Base-by-base conservation (phyloP, 352 stramenopile species). In the Labyrinthula sp. region DNA sequence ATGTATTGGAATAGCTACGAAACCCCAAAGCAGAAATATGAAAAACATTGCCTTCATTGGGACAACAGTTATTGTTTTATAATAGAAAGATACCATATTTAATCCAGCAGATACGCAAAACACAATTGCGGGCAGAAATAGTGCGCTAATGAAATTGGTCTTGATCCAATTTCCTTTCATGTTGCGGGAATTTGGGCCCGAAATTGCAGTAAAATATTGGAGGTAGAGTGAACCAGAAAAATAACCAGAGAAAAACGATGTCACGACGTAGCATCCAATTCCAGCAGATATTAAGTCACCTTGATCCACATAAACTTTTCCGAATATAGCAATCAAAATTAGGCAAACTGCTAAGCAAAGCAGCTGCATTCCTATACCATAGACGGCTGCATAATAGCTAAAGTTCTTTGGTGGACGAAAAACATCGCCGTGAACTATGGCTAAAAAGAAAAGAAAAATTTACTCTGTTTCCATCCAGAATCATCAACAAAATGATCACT, bases 21-120 rank as follows among this genome's bases (percentile, higher is more conserved):
- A 93, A 48, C 92, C 75, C 84, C 85, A 97, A 15, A 95, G 75
- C 20, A 93, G 71, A 36, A 93, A 78, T 10, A 96, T 69, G 9
- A 21, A 61, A 4, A 59, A 8, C 1, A 58, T 14, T 15, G 25
- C 31, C 23, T 25, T 47, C 7, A 50, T 17, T 21, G 71, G 71
- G 40, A 84, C 67, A 14, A 68, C 64, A 59, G 68, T 75, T 25
- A 81, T 71, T 17, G 72, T 82, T 55, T 69, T 65, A 50, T 82
- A 79, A 9, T 66, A 39, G 23, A 77, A 47, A 8, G 71, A 68
- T 25, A 82, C 64, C 7, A 47, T 21, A 48, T 80, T 81, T 7
- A 82, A 58, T 18, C 69, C 5, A 15, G 61, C 63, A 10, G 71
- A 48, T 21, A 76, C 61, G 7, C 46, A 30, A 18, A 69, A 54